Evolutionary conservation across 208 protist species (phyloP).

Genomic region (Phytomonas sp.): DNA sequence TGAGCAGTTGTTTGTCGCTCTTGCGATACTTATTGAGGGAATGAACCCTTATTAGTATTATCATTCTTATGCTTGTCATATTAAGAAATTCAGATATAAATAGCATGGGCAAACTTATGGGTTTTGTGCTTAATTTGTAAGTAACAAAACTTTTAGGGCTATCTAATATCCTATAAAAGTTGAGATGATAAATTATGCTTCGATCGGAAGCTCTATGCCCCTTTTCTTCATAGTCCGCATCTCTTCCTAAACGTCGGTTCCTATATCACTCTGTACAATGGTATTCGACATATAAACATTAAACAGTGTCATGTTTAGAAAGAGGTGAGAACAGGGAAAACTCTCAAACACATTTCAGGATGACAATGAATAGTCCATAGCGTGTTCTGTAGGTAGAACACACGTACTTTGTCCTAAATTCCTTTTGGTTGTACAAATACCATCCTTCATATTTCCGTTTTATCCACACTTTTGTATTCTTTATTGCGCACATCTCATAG

Average conservation of each 20-base stretch:
- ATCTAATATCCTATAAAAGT: not conserved
- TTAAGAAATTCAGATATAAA: not conserved
- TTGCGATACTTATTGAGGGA: conserved; percentile 32
- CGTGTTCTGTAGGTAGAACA: not conserved
- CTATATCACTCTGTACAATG: not conserved
- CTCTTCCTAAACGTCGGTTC: not conserved
- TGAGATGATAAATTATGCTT: not conserved
- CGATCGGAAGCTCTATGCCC: no score
- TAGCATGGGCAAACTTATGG: no score
- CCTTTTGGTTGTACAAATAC: not conserved
- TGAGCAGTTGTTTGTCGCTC: conserved; percentile 69
- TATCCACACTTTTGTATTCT: not conserved
- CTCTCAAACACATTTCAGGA: not conserved
- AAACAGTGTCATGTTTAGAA: not conserved
- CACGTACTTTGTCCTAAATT: not conserved
- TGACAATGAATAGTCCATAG: not conserved
- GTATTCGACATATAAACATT: not conserved
- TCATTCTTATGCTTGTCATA: conserved; percentile 4
- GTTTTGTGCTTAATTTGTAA: no score
- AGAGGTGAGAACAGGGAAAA: not conserved
- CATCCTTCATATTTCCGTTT: not conserved
- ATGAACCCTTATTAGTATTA: not conserved
- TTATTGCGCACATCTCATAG: not conserved
- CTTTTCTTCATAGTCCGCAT: not conserved
- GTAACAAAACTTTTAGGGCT: not conserved